Percentiles rank a stretch among this genome's conserved stretches.
phyloP scores from a whole-genome alignment of 805 yeast species.

The Zygoascus ofunaensis region DNA sequence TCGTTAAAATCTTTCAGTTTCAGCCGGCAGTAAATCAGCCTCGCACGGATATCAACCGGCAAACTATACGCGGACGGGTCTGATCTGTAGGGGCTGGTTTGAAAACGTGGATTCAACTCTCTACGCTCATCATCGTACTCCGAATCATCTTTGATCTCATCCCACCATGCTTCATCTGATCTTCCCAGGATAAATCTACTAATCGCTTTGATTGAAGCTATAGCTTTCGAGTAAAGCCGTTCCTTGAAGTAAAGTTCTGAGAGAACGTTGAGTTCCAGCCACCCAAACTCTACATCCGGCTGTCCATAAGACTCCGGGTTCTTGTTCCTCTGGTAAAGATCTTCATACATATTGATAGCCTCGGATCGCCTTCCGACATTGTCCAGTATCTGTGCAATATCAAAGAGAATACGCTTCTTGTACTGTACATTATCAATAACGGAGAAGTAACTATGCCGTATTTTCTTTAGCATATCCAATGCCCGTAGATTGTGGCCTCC shows the following conservation, averaged over 20 bases:
- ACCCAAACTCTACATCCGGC: slow-evolving; percentile 44
- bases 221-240: slow-evolving; percentile 54
- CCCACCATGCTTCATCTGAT: slow-evolving; percentile 57
- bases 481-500: slow-evolving; percentile 22
- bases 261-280: slow-evolving; percentile 82
- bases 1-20: slow-evolving; percentile 47
- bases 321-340: slow-evolving; percentile 52
- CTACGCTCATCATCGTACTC: slow-evolving; percentile 72
- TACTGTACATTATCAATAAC: slow-evolving; percentile 1
- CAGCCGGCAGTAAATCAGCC: slow-evolving; percentile 67
- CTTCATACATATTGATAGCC: slow-evolving; percentile 63
- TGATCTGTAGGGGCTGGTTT: slow-evolving; percentile 1
- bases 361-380: slow-evolving; percentile 52
- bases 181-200: slow-evolving; percentile 80
- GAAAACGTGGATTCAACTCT: slow-evolving; percentile 6
- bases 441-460: slow-evolving; percentile 10
- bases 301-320: slow-evolving; percentile 12
- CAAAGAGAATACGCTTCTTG: slow-evolving; percentile 9
- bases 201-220: slow-evolving; percentile 55
- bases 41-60: slow-evolving; percentile 82
- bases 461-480: slow-evolving; percentile 17
- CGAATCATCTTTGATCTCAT: slow-evolving; percentile 53
- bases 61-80: slow-evolving; percentile 33
- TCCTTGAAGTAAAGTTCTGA: slow-evolving; percentile 70
- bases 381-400: slow-evolving; percentile 31